Base-by-base conservation (phyloP, 2,329 filamentous ascomycete genomes). In the Colletotrichum sp. region DNA sequence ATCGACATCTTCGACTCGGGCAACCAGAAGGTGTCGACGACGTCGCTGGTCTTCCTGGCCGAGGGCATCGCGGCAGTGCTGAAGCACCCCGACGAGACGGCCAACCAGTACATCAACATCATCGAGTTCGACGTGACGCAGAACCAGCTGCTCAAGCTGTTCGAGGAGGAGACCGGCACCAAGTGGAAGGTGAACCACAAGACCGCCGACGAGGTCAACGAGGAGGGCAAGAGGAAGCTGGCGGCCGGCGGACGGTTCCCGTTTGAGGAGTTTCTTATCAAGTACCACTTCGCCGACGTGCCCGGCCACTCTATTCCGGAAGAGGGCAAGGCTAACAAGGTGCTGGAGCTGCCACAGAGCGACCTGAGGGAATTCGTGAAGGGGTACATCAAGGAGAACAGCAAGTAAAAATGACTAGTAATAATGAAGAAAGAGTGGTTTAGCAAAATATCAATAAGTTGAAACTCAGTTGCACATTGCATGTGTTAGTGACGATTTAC, bases 111-210 rank as follows among this genome's bases (percentile, higher is more conserved):
- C 80, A 81, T 94, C 52, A 88, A 87, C 71, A 83, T 93, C 22
- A 88, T 90, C 8, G 91, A 89, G 2, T 91, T 93, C 78, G 88
- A 88, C 52, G 87, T 89, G 0, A 89, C 89, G 2, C 92, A 93
- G 82, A 90, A 90, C 30, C 86, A 93, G 78, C 82, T 94, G 3
- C 80, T 93, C 4, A 82, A 84, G 15, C 81, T 87, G 2, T 83
- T 90, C 5, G 90, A 94, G 82, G 87, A 88, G 70, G 83, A 87
- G 15, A 90, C 89, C 0, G 88, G 87, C 3, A 79, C 83, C 22
- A 89, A 89, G 76, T 93, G 88, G 86, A 84, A 85, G 0, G 84
- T 92, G 2, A 85, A 84, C 5, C 82, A 81, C 13, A 75, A 81
- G 15, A 81, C 77, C 6, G 83, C 84, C 28, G 80, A 78, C 3